These are phyloP conservation scores for Silene uniflora DNA, from an alignment of 148 eudicot species.

Conservation along the genomic window DNA sequence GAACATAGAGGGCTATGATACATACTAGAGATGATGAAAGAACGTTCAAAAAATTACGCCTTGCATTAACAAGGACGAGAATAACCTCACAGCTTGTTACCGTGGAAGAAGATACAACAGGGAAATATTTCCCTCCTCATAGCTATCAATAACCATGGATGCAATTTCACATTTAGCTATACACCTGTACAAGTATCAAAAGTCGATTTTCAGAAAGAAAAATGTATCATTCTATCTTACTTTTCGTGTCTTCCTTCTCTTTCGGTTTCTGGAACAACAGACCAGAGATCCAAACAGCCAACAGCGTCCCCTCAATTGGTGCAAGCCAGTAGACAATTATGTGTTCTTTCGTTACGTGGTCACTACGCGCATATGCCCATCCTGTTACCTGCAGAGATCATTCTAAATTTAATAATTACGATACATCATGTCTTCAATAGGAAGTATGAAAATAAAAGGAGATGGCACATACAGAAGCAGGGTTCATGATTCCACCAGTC, in stretches of 20 bases:
- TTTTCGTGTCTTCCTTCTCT: constrained; percentile 35
- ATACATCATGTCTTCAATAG: background rate
- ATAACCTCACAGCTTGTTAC: too few relatives aligned
- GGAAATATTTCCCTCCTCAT: constrained; percentile 7
- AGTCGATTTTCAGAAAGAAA: background rate
- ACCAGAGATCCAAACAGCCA: constrained; percentile 72
- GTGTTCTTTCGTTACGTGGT: constrained; percentile 77
- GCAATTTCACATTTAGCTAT: background rate
- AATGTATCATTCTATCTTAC: constrained; percentile 17
- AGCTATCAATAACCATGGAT: background rate
- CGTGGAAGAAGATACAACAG: constrained; percentile 12
- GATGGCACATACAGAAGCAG: too few relatives aligned
- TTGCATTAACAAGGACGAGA: background rate
- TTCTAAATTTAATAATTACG: background rate
- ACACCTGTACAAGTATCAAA: constrained; percentile 1
- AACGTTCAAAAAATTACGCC: background rate
- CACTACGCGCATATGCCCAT: constrained; percentile 90
- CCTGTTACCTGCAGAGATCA: constrained; percentile 57
- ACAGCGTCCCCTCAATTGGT: constrained; percentile 65
- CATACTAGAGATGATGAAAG: background rate
- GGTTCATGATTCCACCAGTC: too few relatives aligned
- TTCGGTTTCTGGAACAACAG: too few relatives aligned
- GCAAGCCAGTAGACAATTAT: constrained; percentile 92
- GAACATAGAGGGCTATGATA: too few relatives aligned
- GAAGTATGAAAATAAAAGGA: background rate